These are phyloP conservation scores for Camellia sinensis DNA, from an alignment of 148 eudicot genomes.

Conservation along the genomic window DNA sequence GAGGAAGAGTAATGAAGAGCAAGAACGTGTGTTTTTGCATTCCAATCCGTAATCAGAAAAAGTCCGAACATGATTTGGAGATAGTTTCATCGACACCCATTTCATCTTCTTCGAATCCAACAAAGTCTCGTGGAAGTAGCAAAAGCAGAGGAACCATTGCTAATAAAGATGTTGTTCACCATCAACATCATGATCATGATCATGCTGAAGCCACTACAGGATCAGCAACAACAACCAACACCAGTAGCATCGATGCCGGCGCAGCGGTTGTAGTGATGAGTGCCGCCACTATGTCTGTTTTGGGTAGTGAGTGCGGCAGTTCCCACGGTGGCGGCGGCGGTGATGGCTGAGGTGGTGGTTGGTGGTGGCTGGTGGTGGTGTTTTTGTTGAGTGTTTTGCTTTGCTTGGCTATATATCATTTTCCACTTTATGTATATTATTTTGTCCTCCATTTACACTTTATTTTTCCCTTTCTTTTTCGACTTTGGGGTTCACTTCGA, in stretches of 20 bases:
- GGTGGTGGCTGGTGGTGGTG: not conserved
- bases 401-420: not conserved
- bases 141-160: not conserved
- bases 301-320: not conserved
- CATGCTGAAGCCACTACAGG: not conserved
- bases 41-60: not conserved
- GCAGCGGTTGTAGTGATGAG: constrained; percentile 1
- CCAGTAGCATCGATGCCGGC: constrained; percentile 9
- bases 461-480: not conserved
- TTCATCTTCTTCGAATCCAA: not conserved
- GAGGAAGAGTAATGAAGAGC: not conserved
- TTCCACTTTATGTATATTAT: not conserved
- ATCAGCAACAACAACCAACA: not conserved
- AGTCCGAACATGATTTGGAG: not conserved
- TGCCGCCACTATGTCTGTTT: not conserved
- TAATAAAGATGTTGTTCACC: not conserved
- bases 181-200: no score
- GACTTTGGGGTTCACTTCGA: not conserved
- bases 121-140: not conserved
- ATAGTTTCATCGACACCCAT: not conserved
- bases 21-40: constrained; percentile 10
- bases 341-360: not conserved
- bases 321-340: constrained; percentile 10
- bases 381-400: not conserved
- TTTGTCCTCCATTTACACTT: not conserved